These are phyloP conservation scores for Arthrobotrys sphaeroides DNA, from an alignment of 2,329 filamentous ascomycete genomes.

Conservation along the genomic window DNA sequence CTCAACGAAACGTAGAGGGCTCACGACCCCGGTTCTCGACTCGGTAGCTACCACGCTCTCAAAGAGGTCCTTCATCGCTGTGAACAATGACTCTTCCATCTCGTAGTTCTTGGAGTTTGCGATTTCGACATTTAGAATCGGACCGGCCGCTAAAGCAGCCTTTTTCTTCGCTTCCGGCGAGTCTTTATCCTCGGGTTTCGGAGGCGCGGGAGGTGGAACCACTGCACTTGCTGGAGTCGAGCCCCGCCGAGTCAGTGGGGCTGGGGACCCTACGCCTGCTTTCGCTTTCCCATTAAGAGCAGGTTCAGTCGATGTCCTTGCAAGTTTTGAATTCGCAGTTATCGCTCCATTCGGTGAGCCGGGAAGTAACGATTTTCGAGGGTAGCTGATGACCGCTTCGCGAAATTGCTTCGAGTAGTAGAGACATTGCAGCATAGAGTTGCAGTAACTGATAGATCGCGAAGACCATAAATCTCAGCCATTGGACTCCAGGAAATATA, in stretches of 20 bases:
- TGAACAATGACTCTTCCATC: conserved; percentile 95
- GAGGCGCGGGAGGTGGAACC: conserved; percentile 68
- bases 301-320: conserved; percentile 61
- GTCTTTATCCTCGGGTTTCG: conserved; percentile 89
- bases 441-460: conserved; percentile 79
- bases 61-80: conserved; percentile 94
- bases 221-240: conserved; percentile 64
- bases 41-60: conserved; percentile 83
- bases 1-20: conserved; percentile 90
- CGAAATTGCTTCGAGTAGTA: conserved; percentile 96
- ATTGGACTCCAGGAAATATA: conserved; percentile 30
- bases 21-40: conserved; percentile 86
- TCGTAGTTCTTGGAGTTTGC: conserved; percentile 83
- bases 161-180: conserved; percentile 99
- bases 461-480: conserved; percentile 38
- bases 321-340: conserved; percentile 56
- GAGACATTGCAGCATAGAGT: conserved; percentile 95
- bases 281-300: conserved; percentile 45
- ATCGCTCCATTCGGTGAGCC: conserved; percentile 67
- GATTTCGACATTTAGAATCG: conserved; percentile 83
- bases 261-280: conserved; percentile 11
- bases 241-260: conserved; percentile 28
- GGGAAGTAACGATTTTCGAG: conserved; percentile 63
- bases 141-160: conserved; percentile 85
- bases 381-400: conserved; percentile 92